Base-by-base conservation (phyloP, 495 filamentous ascomycete genomes). In the Penicillium canescens region DNA sequence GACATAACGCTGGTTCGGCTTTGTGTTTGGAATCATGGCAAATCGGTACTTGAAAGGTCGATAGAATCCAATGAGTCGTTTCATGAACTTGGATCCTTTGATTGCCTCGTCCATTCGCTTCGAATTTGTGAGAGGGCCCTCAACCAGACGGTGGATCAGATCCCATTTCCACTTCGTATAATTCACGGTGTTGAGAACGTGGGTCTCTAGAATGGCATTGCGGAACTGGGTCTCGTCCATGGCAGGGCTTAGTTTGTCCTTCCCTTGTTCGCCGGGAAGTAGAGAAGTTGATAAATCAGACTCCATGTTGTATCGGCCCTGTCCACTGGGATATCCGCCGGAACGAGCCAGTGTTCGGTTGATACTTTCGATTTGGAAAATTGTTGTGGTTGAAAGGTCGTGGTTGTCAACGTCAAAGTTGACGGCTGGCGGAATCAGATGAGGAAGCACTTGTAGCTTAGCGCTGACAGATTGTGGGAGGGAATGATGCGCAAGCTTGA, bases 101-200 rank as follows among this genome's bases (percentile, higher is more conserved):
- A 97, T 91, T 3, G 93, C 92, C 66, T 98, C 95, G 59, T 96
- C 91, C 9, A 98, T 80, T 38, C 94, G 81, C 67, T 96, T 96
- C 6, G 91, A 82, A 60, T 93, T 96, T n/a, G 88, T 85, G 35
- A 98, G 69, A 4, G 94, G 94, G 0, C 95, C 95, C 65, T 98
- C 95, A 40, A 98, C 92, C 33, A 98, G 84, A 59, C 86, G 85
- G 50, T 90, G 82, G 38, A 98, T 90, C 23, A 95, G 74, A 57
- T 96, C 89, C 94, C 94, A 98, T 59, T 94, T 91, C 94, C 94
- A 98, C 63, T 98, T 98, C 16, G 83, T 75, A 66, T 85, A 95
- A 54, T 95, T 96, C 44, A 88, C 87, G 35, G 87, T 90, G 46
- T 83, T 87, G 44, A 97, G 73, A 6, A 98, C 90, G 54, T 88